Conservation (phyloP, 2,329 filamentous ascomycete genomes). For the Colletotrichum agaves region DNA sequence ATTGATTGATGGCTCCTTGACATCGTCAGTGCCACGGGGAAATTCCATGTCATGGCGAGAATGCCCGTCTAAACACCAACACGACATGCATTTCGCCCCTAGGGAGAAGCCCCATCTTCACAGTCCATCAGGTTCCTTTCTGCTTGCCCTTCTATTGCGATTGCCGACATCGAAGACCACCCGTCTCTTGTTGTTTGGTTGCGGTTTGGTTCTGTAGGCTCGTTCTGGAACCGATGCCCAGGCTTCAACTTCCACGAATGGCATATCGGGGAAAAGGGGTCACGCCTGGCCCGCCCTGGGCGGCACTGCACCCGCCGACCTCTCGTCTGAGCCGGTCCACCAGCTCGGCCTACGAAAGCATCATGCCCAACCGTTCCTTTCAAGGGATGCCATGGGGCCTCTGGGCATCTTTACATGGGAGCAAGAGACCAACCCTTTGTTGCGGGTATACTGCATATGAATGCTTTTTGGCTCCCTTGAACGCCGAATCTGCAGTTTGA, state of each 20-base stretch:
- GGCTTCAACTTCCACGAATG: conserved; percentile 24
- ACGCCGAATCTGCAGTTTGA: neutral
- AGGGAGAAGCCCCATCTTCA: neutral
- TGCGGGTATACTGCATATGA: conserved; percentile 14
- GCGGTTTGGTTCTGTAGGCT: neutral
- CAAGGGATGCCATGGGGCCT: neutral
- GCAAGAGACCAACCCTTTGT: neutral
- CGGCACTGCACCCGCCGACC: neutral
- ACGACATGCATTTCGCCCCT: neutral
- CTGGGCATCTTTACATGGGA: conserved; percentile 13
- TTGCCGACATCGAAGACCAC: conserved; percentile 4
- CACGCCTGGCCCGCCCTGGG: conserved; percentile 13
- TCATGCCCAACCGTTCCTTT: neutral
- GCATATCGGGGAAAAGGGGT: conserved; percentile 30
- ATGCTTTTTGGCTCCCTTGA: conserved; percentile 26
- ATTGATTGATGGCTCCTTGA: conserved; percentile 31
- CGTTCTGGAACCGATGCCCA: conserved; percentile 27
- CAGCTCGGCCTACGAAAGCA: neutral
- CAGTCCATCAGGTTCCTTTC: neutral
- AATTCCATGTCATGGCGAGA: conserved; percentile 17
- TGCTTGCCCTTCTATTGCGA: neutral
- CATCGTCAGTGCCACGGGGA: conserved; percentile 22
- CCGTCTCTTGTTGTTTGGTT: neutral
- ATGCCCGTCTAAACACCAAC: neutral
- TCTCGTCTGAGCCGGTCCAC: conserved; percentile 16